Conservation (phyloP, 2,329 filamentous ascomycete genomes). For the Epichloe baconii region DNA sequence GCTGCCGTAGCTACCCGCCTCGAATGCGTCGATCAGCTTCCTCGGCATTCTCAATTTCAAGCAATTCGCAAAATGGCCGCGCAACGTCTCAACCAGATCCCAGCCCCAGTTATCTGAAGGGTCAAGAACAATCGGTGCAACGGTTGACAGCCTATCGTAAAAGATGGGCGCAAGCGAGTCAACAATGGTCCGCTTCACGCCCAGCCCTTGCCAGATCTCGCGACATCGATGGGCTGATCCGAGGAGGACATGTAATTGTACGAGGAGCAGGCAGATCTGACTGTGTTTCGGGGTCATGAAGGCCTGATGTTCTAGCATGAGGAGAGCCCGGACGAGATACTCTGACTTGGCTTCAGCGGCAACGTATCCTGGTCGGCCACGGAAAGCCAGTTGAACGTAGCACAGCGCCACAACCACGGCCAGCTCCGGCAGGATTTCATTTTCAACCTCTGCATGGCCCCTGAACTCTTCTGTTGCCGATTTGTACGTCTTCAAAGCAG, state of each 20-base stretch:
- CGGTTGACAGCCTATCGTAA: constrained; percentile 39
- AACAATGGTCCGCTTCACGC: constrained; percentile 44
- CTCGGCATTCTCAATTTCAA: constrained; percentile 33
- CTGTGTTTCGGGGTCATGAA: constrained; percentile 31
- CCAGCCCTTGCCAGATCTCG: constrained; percentile 36
- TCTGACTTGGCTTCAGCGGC: constrained; percentile 11
- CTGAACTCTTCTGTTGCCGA: constrained; percentile 2
- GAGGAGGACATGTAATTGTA: constrained; percentile 37
- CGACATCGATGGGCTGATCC: constrained; percentile 35
- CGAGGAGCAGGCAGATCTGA: constrained; percentile 34
- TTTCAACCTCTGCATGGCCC: constrained; percentile 1
- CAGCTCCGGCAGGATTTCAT: constrained; percentile 19
- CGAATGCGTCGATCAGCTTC: constrained; percentile 32
- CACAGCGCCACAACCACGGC: constrained; percentile 23
- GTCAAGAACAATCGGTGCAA: constrained; percentile 30
- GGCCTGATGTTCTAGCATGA: constrained; percentile 37
- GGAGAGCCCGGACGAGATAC: constrained; percentile 33
- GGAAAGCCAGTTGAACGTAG: constrained; percentile 18
- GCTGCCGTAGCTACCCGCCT: constrained; percentile 36
- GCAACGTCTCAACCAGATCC: constrained; percentile 28
- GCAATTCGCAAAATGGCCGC: constrained; percentile 32
- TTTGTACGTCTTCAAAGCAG: constrained; percentile 11
- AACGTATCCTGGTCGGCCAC: constrained; percentile 1
- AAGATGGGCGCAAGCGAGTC: constrained; percentile 42
- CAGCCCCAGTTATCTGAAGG: constrained; percentile 19